Base-by-base conservation (phyloP, 495 filamentous ascomycete genomes). In the Alectoria sarmentosa region DNA sequence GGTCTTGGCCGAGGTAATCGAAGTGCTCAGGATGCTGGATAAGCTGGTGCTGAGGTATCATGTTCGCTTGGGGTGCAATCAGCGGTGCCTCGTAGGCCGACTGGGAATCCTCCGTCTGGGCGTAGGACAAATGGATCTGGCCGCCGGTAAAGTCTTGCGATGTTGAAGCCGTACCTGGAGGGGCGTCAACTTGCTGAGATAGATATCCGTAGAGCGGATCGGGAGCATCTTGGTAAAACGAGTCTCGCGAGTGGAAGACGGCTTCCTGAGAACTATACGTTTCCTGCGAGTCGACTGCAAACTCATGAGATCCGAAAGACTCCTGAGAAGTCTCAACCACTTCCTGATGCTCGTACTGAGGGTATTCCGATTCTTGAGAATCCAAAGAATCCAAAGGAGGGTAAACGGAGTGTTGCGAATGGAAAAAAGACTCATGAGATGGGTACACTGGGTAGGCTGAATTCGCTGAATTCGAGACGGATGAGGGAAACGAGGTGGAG, bases 401-500 rank as follows among this genome's bases (percentile, higher is more conserved):
- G 28, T 62, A 37, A 21, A 14, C 54, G n/a, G 59, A 49, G 37
- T 41, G 39, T 37, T 60, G 56, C 2, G 55, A 54, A 11, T 60
- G 41, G 38, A 28, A 41, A 4, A 38, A 56, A 10, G 44, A 28
- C 34, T 67, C 55, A 37, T 64, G 56, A 26, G 34, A 57, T 5
- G 39, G 19, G 41, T 37, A 46, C 13, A 58, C 2, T 11, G 56
- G 36, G 19, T 63, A 62, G 23, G 23, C 30, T 2, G 62, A 66
- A 41, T 64, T 54, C 17, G 23, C 30, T 2, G 62, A 66, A 41
- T 64, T 54, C 17, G 65, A 67, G 14, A 59, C 44, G 28, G 64
- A 61, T 11, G 66, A 52, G 21, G 64, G 61, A 36, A 69, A 71
- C 1, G 67, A 69, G 9, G 64, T 63, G 23, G 69, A 57, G 23